These are phyloP conservation scores for Acacia acuminata DNA, from an alignment of 306 rosid species.

Conservation along the genomic window DNA sequence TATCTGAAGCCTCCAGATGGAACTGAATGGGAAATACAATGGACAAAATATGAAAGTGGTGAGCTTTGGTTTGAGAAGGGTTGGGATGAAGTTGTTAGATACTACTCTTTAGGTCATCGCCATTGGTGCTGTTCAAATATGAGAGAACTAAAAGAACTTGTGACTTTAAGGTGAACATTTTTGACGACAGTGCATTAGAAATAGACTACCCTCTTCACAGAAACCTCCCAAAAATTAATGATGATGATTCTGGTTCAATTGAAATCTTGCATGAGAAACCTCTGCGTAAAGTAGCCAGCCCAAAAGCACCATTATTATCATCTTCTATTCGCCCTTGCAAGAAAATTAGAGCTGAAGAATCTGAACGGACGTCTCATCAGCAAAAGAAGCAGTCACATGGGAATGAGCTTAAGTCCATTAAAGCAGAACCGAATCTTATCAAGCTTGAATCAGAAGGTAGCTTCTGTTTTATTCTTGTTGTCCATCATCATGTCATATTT, in stretches of 20 bases:
- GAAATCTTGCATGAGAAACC: not conserved
- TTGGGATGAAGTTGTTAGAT: conserved; percentile 1
- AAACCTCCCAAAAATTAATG: not conserved
- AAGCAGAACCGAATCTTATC: not conserved
- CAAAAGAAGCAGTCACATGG: not conserved
- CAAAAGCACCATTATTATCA: not conserved
- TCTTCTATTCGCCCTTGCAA: not conserved
- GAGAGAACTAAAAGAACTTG: not conserved
- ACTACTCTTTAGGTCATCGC: not conserved
- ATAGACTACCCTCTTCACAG: conserved; percentile 20
- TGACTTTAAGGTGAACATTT: conserved; percentile 11
- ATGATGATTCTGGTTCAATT: not conserved
- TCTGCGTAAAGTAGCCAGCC: not conserved
- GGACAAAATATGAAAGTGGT: not conserved
- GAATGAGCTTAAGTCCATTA: not conserved
- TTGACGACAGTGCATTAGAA: conserved; percentile 21
- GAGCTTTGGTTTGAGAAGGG: not conserved
- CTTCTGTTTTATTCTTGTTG: not conserved
- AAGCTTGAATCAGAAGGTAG: not conserved
- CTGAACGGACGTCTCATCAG: not conserved
- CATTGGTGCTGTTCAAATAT: conserved; percentile 17
- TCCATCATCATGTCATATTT: not conserved
- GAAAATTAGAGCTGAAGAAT: not conserved
- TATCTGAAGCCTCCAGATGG: conserved; percentile 37
- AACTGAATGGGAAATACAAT: conserved; percentile 29